These are phyloP conservation scores for Arthromyces matolae DNA, from an alignment of 768 basidiomycete species.

Conservation along the genomic window DNA sequence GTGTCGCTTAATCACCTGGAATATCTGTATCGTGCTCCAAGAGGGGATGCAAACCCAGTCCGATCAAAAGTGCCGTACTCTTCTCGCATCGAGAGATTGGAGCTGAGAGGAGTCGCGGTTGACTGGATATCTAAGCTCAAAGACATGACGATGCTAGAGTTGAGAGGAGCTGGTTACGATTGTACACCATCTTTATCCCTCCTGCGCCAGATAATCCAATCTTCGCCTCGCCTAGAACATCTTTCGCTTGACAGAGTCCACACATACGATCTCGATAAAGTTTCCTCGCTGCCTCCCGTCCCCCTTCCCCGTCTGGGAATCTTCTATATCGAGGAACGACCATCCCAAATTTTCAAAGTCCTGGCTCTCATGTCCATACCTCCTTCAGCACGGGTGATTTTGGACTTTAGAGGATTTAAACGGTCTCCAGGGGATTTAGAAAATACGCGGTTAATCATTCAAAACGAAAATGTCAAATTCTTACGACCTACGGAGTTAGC, in stretches of 20 bases:
- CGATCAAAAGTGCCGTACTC: constrained; percentile 1
- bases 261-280: background rate
- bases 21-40: constrained; percentile 3
- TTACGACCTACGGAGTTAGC: constrained; percentile 2
- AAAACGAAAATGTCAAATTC: constrained; percentile 1
- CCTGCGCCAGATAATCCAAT: constrained; percentile 1
- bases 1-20: constrained; percentile 6
- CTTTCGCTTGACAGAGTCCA: constrained; percentile 2
- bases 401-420: background rate
- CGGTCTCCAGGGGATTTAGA: background rate
- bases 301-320: constrained; percentile 3
- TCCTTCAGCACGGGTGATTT: background rate
- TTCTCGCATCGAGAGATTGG: constrained; percentile 1
- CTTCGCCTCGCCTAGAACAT: constrained; percentile 7
- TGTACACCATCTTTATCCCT: background rate
- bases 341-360: background rate
- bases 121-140: constrained; percentile 1
- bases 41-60: background rate
- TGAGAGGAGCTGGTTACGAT: constrained; percentile 1
- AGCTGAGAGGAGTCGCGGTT: constrained; percentile 7
- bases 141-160: constrained; percentile 5
- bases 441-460: constrained; percentile 1
- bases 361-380: constrained; percentile 6
- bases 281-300: background rate
- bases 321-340: background rate